These are phyloP conservation scores for Xylaria sp. DNA, from an alignment of 2,329 filamentous ascomycete species.

Conservation along the genomic window DNA sequence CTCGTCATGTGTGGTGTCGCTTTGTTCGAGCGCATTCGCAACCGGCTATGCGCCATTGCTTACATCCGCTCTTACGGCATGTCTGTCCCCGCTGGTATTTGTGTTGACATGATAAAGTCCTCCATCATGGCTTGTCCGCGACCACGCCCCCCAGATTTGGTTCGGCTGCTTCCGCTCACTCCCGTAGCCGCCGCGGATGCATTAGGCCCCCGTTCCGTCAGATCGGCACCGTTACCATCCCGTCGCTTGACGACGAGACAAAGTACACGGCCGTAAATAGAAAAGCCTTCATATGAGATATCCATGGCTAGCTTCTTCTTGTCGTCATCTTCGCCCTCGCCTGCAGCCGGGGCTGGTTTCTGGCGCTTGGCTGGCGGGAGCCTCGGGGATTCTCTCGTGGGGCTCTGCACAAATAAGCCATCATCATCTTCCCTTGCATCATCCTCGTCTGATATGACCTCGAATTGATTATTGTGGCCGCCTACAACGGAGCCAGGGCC, in stretches of 20 bases:
- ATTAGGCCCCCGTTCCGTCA: slow-evolving; percentile 38
- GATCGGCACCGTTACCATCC: slow-evolving; percentile 56
- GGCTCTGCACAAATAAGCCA: slow-evolving; percentile 37
- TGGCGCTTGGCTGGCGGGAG: slow-evolving; percentile 54
- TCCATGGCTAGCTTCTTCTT: slow-evolving; percentile 91
- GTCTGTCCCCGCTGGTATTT: slow-evolving; percentile 56
- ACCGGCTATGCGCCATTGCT: slow-evolving; percentile 18
- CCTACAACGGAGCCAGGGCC: slow-evolving; percentile 32
- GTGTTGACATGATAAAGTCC: slow-evolving; percentile 84
- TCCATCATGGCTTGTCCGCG: slow-evolving; percentile 75
- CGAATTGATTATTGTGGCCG: slow-evolving; percentile 40
- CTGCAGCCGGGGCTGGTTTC: slow-evolving; percentile 43
- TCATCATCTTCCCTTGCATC: slow-evolving; percentile 43
- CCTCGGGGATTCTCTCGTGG: slow-evolving; percentile 48
- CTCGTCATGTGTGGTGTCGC: slow-evolving; percentile 5
- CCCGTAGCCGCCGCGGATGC: slow-evolving; percentile 39
- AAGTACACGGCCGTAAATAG: slow-evolving; percentile 90
- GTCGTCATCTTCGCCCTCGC: slow-evolving; percentile 59
- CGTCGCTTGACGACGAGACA: slow-evolving; percentile 87
- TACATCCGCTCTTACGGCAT: slow-evolving; percentile 34
- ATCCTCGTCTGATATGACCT: slow-evolving; percentile 49
- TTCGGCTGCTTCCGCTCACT: slow-evolving; percentile 36
- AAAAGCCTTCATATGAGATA: slow-evolving; percentile 92
- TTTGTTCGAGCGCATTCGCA: slow-evolving; percentile 14
- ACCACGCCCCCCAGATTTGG: slow-evolving; percentile 39